phyloP scores from a whole-genome alignment of 192 early-diverging fungal genomes.

The Coemansia sp. region DNA sequence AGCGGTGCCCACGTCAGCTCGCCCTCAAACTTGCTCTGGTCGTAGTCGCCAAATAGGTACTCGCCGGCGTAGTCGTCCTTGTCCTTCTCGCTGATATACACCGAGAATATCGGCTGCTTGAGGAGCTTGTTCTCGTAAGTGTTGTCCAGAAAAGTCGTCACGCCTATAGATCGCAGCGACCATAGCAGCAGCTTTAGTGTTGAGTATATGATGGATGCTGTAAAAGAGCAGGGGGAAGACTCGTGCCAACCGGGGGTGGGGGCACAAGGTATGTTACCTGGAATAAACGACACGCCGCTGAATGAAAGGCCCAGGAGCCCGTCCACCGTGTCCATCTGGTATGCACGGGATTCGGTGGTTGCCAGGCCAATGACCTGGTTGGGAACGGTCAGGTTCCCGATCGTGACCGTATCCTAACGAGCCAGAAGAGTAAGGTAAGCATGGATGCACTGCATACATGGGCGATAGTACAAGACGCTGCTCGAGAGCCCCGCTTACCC shows the following conservation, averaged over 20 bases:
- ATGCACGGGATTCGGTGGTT: constrained; percentile 51
- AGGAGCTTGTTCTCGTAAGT: constrained; percentile 52
- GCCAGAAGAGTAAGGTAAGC: neutral
- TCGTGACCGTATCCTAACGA: constrained; percentile 49
- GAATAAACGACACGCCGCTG: constrained; percentile 49
- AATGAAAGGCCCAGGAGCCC: constrained; percentile 65
- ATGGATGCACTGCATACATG: neutral
- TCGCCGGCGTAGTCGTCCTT: constrained; percentile 51
- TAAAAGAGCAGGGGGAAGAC: neutral
- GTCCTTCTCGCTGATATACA: constrained; percentile 54
- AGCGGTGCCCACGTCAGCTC: constrained; percentile 53
- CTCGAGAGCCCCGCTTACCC: constrained; percentile 3
- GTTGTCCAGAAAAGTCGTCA: constrained; percentile 51
- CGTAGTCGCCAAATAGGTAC: constrained; percentile 56
- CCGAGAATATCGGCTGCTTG: constrained; percentile 62
- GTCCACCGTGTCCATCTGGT: constrained; percentile 56
- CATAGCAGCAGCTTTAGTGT: neutral
- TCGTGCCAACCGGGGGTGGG: no score
- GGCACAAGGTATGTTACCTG: no score
- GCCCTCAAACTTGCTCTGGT: constrained; percentile 46
- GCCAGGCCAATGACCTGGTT: constrained; percentile 61
- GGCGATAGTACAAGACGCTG: neutral
- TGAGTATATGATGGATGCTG: neutral
- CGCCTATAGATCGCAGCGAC: constrained; percentile 15
- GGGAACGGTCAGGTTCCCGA: constrained; percentile 51